Percentiles rank a stretch among this genome's conserved stretches.
Conservation (phyloP, 1,139 yeast genomes). For the Blastobotrys persicus region DNA sequence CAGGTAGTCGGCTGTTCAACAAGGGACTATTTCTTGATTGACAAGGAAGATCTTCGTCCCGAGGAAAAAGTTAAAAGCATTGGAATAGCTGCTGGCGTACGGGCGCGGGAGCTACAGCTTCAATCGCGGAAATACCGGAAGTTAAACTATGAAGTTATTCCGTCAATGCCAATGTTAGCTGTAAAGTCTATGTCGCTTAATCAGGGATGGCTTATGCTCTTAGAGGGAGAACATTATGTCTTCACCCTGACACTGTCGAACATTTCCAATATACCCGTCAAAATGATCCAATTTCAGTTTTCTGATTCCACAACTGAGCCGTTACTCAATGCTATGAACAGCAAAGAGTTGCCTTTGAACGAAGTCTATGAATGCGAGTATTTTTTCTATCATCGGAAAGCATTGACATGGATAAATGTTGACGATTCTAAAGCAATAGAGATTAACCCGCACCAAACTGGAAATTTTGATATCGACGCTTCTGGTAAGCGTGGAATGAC, state of each 20-base stretch:
- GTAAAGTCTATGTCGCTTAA: constrained; percentile 53
- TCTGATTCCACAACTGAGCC: constrained; percentile 75
- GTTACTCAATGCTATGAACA: constrained; percentile 47
- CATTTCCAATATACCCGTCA: constrained; percentile 54
- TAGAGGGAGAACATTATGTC: constrained; percentile 67
- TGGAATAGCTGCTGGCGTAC: constrained; percentile 30
- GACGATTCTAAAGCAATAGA: constrained; percentile 19
- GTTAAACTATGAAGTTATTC: constrained; percentile 45
- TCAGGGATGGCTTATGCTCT: constrained; percentile 70
- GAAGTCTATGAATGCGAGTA: constrained; percentile 78
- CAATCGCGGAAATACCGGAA: constrained; percentile 13
- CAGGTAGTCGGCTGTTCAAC: constrained; percentile 47
- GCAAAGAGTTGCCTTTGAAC: constrained; percentile 49
- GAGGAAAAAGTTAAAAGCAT: constrained; percentile 32
- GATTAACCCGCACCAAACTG: constrained; percentile 29
- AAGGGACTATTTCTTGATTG: constrained; percentile 38
- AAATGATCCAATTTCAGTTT: constrained; percentile 54
- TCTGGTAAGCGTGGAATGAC: constrained; percentile 74
- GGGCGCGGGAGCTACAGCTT: constrained; percentile 9
- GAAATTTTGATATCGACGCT: constrained; percentile 54
- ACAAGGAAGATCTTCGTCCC: constrained; percentile 26
- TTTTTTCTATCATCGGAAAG: constrained; percentile 55
- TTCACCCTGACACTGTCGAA: constrained; percentile 58
- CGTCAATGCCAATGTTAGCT: constrained; percentile 65
- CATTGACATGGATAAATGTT: constrained; percentile 43